Base-by-base conservation (phyloP, 1,284 basidiomycete genomes). In the Fomitopsis palustris region DNA sequence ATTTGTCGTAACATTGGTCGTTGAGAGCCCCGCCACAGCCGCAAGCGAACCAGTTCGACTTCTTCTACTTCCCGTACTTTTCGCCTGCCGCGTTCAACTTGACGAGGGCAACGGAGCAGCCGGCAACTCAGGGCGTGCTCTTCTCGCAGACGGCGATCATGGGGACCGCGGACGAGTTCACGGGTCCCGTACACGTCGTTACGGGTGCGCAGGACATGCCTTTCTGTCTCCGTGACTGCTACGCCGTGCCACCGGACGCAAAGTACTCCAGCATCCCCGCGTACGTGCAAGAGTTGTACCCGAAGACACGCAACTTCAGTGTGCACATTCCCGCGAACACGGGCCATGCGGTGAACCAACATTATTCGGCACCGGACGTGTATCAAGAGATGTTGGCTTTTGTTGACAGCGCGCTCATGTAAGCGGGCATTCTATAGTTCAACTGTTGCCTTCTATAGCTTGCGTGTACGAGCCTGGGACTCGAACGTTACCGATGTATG, bases 151-250 rank as follows among this genome's bases (percentile, higher is more conserved):
- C 35, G 6, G 54, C 33, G 31, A 35, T 62, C 58, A 57, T 61
- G 47, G 53, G 54, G 37, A 55, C 47, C 17, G 64, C 64, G 41
- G 27, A 49, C 9, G 25, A 57, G 27, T 65, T 63, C 59, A 62
- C 52, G 19, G 64, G 64, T 17, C 55, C 57, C 23, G 62, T 65
- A 16, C 57, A 58, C 35, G 60, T 58, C 29, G 60, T 65, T 5
- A 65, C 62, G 21, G 64, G 61, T 38, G 62, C 59, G 14, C 47
- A 64, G 23, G 64, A 65, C 51, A 54, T 57, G n/a, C 59, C 58
- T 10, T 64, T 64, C 61, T 65, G 64, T 54, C 51, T 55, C 55
- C 33, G 52, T 17, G 60, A 65, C 57, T 64, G 64, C 57, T 65
- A 62, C 35, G 62, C 62, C 33, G 64, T 65, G 17, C 64, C 64